A percentile compares a stretch with the other conserved stretches of the same genome.
Evolutionary conservation across 306 rosid species (phyloP).

Genomic region (Cucurbita moschata): DNA sequence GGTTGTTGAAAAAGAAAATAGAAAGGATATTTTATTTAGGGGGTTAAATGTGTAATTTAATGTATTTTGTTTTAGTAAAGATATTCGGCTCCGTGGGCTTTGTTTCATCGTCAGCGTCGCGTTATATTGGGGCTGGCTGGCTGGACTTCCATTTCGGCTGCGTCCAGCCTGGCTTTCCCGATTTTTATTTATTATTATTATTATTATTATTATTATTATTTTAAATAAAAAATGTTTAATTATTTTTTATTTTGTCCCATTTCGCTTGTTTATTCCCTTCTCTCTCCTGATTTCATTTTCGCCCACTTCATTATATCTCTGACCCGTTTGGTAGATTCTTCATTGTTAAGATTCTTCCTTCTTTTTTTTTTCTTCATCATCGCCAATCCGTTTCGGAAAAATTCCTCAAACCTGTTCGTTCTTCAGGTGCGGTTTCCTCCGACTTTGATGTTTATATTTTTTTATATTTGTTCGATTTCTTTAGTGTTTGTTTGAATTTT

Average conservation of each 20-base stretch:
- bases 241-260: slow-evolving; percentile 25
- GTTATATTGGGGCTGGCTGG: not conserved
- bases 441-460: not conserved
- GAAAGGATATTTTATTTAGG: too few species aligned
- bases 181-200: not conserved
- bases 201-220: not conserved
- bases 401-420: not conserved
- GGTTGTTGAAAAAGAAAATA: too few species aligned
- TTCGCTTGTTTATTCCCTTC: slow-evolving; percentile 40
- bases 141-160: slow-evolving; percentile 13
- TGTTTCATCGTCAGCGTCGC: not conserved
- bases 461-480: not conserved
- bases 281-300: slow-evolving; percentile 38
- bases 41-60: not conserved
- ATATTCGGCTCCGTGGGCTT: not conserved
- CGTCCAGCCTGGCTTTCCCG: slow-evolving; percentile 9
- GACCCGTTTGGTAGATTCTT: not conserved
- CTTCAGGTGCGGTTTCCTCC: not conserved
- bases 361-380: not conserved
- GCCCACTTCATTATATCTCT: slow-evolving; percentile 3
- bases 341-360: not conserved
- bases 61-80: not conserved
- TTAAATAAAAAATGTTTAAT: not conserved
- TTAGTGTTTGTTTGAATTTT: not conserved
- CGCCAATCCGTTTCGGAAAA: not conserved